phyloP scores from a whole-genome alignment of 805 yeast species.

The Sugiyamaella americana region DNA sequence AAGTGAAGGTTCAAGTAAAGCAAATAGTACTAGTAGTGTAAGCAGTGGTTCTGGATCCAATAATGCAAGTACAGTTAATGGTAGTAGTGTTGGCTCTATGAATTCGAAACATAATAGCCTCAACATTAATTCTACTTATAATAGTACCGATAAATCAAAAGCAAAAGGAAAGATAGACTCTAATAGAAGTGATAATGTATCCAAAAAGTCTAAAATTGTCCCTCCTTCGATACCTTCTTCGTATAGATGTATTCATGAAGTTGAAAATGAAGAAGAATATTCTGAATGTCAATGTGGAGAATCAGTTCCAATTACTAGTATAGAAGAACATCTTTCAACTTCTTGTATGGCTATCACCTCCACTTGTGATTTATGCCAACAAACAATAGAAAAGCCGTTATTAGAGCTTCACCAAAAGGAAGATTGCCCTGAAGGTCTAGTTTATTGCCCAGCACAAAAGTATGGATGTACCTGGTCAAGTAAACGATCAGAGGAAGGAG shows the following conservation, averaged over 20 bases:
- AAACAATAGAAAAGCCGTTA: constrained; percentile 15
- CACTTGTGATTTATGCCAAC: constrained; percentile 16
- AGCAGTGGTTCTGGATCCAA: not conserved
- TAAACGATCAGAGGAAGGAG: not conserved
- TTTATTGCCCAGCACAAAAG: constrained; percentile 23
- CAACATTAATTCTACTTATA: not conserved
- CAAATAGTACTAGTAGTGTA: not conserved
- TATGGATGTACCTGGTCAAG: constrained; percentile 28
- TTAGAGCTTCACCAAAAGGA: constrained; percentile 16
- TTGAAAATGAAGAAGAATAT: not conserved
- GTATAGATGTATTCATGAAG: constrained; percentile 10
- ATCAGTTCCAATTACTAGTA: not conserved
- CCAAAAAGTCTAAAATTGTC: too few relatives aligned
- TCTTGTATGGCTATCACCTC: constrained; percentile 7
- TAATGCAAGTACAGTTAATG: not conserved
- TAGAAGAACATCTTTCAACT: constrained; percentile 18
- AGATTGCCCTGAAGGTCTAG: constrained; percentile 18
- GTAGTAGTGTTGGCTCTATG: not conserved
- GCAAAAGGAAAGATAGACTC: too few relatives aligned
- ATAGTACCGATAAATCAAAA: not conserved
- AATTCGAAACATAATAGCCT: not conserved
- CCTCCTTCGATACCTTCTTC: not conserved
- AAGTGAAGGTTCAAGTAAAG: not conserved
- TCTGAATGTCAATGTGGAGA: not conserved
- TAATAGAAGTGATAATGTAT: too few relatives aligned